A percentile compares a stretch with the other conserved stretches of the same genome.
Conservation (phyloP, 2,329 filamentous ascomycete genomes). For the Cladosporium colombiae region DNA sequence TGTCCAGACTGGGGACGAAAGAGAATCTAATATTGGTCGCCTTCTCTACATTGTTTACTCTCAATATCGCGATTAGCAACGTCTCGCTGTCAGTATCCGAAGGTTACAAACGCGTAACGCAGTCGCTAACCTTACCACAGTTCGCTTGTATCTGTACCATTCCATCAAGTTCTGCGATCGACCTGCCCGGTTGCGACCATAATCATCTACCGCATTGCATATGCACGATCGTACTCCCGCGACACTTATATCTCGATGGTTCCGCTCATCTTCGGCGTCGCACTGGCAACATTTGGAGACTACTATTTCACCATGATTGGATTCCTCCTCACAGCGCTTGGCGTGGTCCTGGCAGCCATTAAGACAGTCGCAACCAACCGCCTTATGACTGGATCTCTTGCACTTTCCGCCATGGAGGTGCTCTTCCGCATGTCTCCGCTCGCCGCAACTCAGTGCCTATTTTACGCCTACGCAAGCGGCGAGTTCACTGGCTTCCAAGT, state of each 20-base stretch:
- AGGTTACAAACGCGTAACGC: not conserved
- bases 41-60: slow-evolving; percentile 62
- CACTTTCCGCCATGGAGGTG: slow-evolving; percentile 61
- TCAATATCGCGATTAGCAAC: slow-evolving; percentile 65
- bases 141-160: slow-evolving; percentile 59
- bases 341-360: slow-evolving; percentile 38
- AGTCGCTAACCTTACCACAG: not conserved
- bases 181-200: slow-evolving; percentile 63
- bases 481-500: slow-evolving; percentile 42
- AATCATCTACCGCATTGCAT: slow-evolving; percentile 59
- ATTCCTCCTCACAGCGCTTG: slow-evolving; percentile 40
- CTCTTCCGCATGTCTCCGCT: slow-evolving; percentile 64
- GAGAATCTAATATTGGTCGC: slow-evolving; percentile 58
- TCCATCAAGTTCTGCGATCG: slow-evolving; percentile 65
- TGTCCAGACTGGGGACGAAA: slow-evolving; percentile 53
- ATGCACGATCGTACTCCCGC: slow-evolving; percentile 55
- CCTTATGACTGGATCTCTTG: slow-evolving; percentile 62
- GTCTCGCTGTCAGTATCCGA: slow-evolving; percentile 49
- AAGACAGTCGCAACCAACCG: slow-evolving; percentile 66
- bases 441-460: slow-evolving; percentile 57
- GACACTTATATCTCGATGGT: slow-evolving; percentile 61
- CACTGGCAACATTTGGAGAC: slow-evolving; percentile 62
- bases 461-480: slow-evolving; percentile 55
- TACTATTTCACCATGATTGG: slow-evolving; percentile 63
- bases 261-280: slow-evolving; percentile 60